Percentiles rank a stretch among this genome's conserved stretches.
Conservation (phyloP, 1,139 yeast species). For the Debaryomyces sp. region DNA sequence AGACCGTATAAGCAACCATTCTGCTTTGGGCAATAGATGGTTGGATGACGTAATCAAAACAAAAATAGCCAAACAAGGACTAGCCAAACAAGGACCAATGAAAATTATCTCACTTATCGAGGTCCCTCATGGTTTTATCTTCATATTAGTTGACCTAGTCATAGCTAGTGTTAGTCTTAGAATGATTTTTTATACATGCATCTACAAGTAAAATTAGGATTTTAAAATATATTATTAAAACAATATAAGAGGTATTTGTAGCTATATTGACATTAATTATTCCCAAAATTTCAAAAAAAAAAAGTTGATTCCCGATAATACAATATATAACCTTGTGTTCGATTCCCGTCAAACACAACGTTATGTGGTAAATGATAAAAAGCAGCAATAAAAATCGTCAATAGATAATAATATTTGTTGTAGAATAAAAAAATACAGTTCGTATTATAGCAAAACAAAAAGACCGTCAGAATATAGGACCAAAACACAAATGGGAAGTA, state of each 20-base stretch:
- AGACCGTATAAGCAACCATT: conserved; percentile 1
- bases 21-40: neutral
- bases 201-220: neutral
- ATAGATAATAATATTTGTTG: conserved; percentile 13
- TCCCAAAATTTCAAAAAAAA: conserved; percentile 8
- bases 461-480: neutral
- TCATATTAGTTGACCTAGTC: neutral
- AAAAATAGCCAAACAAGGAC: neutral
- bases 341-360: conserved; percentile 14
- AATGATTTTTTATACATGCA: neutral
- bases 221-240: conserved; percentile 10
- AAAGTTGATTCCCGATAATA: conserved; percentile 9
- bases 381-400: conserved; percentile 7
- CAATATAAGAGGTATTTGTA: conserved; percentile 10
- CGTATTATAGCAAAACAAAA: conserved; percentile 4
- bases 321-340: conserved; percentile 6
- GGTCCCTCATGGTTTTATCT: neutral
- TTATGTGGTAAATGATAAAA: conserved; percentile 8
- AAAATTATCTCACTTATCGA: neutral
- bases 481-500: too few relatives aligned
- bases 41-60: neutral
- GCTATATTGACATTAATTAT: conserved; percentile 10
- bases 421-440: conserved; percentile 2
- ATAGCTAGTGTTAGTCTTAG: neutral
- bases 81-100: neutral